These are phyloP conservation scores for Ogataea polymorpha DNA, from an alignment of 805 yeast genomes.

Conservation along the genomic window DNA sequence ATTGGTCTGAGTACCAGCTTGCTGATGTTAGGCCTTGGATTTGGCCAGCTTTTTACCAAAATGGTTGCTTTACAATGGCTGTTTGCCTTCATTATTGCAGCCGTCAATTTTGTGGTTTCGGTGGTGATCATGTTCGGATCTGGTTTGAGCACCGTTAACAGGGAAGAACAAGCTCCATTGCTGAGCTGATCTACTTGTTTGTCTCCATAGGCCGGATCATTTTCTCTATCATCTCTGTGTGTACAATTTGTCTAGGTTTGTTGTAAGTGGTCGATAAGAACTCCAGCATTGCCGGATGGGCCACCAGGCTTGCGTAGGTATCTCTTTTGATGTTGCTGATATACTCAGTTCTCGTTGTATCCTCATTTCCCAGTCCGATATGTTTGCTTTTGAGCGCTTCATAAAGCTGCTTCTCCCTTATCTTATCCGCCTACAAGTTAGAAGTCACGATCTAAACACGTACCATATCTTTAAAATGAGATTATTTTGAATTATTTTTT, in stretches of 20 bases:
- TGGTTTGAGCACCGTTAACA: conserved; percentile 15
- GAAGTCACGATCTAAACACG: background rate
- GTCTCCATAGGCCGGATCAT: conserved; percentile 34
- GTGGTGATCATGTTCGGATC: conserved; percentile 44
- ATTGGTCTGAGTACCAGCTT: conserved; percentile 58
- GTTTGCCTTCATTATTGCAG: conserved; percentile 69
- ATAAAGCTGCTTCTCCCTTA: conserved; percentile 55
- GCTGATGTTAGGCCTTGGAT: conserved; percentile 62
- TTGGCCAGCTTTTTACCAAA: conserved; percentile 67
- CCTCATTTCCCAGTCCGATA: conserved; percentile 73
- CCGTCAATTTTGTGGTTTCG: conserved; percentile 50
- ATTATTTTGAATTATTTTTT: background rate
- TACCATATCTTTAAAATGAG: conserved; percentile 3
- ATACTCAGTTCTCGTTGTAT: conserved; percentile 71
- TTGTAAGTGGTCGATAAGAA: conserved; percentile 53
- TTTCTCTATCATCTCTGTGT: conserved; percentile 36
- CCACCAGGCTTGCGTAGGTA: conserved; percentile 58
- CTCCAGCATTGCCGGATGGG: conserved; percentile 52
- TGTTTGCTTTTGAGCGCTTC: conserved; percentile 58
- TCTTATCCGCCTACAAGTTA: conserved; percentile 54
- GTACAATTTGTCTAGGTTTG: conserved; percentile 37
- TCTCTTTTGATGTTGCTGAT: conserved; percentile 63
- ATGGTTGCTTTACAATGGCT: conserved; percentile 82
- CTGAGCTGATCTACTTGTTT: conserved; percentile 17
- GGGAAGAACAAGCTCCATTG: conserved; percentile 35